Evolutionary conservation across 2,329 filamentous ascomycete genomes (phyloP).

Genomic region (Hypoxylon sp.): DNA sequence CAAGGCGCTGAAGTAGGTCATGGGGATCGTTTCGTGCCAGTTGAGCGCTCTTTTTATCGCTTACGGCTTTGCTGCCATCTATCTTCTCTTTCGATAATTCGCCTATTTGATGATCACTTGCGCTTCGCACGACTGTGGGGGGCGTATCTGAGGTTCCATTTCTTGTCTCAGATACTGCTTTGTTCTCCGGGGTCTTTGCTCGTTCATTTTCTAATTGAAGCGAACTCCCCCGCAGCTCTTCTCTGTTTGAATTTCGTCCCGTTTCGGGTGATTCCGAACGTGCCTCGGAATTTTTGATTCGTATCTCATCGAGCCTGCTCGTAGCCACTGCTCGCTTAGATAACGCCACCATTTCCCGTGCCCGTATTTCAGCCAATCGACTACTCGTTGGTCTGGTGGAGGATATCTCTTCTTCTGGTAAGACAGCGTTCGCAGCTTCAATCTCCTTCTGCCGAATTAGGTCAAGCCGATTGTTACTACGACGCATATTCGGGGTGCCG

Average conservation of each 20-base stretch:
- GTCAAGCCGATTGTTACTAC: conserved; percentile 56
- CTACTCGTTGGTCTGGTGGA: conserved; percentile 55
- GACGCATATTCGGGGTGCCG: conserved; percentile 46
- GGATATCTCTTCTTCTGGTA: conserved; percentile 44
- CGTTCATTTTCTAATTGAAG: conserved; percentile 12
- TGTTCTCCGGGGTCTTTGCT: conserved; percentile 18
- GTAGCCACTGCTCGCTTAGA: conserved; percentile 65
- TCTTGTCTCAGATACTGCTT: conserved; percentile 5
- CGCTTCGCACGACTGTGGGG: conserved; percentile 19
- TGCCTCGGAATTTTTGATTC: conserved; percentile 63
- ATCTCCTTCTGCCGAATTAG: conserved; percentile 57
- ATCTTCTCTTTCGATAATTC: conserved; percentile 39
- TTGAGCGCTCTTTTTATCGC: conserved; percentile 28
- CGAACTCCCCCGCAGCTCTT: conserved; percentile 39
- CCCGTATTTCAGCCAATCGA: conserved; percentile 66
- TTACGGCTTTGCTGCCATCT: conserved; percentile 31
- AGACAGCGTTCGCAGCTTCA: conserved; percentile 50
- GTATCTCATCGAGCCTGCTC: conserved; percentile 67
- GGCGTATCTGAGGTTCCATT: conserved; percentile 15
- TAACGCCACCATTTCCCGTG: conserved; percentile 61
- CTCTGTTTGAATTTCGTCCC: conserved; percentile 53
- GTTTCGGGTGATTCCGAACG: conserved; percentile 61
- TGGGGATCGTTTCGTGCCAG: conserved; percentile 60
- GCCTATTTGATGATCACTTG: conserved; percentile 24
- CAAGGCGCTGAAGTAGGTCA: conserved; percentile 66